These are phyloP conservation scores for Cruciata laevipes DNA, from an alignment of 257 asterid species.

Conservation along the genomic window DNA sequence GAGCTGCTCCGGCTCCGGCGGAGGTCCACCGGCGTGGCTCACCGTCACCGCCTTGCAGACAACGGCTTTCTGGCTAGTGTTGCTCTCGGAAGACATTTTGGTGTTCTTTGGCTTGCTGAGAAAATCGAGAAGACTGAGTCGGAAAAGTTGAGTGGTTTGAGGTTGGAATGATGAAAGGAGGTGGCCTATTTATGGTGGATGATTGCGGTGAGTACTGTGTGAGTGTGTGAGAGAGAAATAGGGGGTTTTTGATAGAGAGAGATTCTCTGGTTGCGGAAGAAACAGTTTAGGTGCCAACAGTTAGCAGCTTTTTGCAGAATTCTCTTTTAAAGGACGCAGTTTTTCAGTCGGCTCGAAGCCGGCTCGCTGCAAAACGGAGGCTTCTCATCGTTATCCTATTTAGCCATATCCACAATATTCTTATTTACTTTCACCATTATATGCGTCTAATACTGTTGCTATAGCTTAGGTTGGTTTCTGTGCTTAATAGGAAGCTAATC, in stretches of 20 bases:
- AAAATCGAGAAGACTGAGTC: neutral
- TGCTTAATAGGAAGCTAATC: neutral
- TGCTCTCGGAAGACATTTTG: slow-evolving; percentile 46
- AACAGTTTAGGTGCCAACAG: slow-evolving; percentile 29
- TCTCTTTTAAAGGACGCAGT: slow-evolving; percentile 14
- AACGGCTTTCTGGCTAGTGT: slow-evolving; percentile 16
- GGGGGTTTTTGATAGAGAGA: slow-evolving; percentile 23
- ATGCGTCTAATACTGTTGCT: too few relatives aligned
- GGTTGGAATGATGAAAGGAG: slow-evolving; percentile 10
- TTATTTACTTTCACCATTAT: neutral
- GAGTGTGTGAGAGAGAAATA: neutral
- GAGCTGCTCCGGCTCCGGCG: slow-evolving; percentile 81
- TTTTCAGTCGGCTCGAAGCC: slow-evolving; percentile 60
- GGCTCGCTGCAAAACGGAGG: slow-evolving; percentile 40
- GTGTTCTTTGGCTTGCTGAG: too few relatives aligned
- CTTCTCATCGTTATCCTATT: slow-evolving; percentile 4
- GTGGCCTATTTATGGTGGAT: slow-evolving; percentile 27
- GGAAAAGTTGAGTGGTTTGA: neutral
- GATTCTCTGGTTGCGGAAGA: slow-evolving; percentile 27
- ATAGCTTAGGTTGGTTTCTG: neutral
- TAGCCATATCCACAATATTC: neutral
- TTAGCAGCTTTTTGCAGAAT: slow-evolving; percentile 65
- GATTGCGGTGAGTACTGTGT: slow-evolving; percentile 1
- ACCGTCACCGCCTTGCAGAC: slow-evolving; percentile 24
- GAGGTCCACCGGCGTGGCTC: slow-evolving; percentile 52